Evolutionary conservation across 208 protist species (phyloP).

Genomic region (Angomonas desouzai): DNA sequence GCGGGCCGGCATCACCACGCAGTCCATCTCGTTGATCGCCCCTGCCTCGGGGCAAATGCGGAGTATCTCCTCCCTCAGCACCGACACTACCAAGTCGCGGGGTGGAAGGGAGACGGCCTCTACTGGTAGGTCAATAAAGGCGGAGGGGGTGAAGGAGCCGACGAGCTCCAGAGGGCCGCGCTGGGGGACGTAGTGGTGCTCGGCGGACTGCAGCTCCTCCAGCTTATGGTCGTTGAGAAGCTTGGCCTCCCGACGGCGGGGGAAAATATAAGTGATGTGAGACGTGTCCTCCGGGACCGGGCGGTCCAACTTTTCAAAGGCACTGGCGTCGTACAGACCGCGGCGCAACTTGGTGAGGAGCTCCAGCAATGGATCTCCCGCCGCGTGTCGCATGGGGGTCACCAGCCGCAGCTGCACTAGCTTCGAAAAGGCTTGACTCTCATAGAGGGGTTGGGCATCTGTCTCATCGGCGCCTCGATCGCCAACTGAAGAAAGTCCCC

Average conservation of each 20-base stretch:
- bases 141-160: slow-evolving; percentile 57
- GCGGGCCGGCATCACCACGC: slow-evolving; percentile 63
- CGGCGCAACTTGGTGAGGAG: slow-evolving; percentile 57
- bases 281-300: slow-evolving; percentile 38
- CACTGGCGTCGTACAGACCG: slow-evolving; percentile 42
- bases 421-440: slow-evolving; percentile 46
- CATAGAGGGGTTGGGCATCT: slow-evolving; percentile 46
- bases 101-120: slow-evolving; percentile 14
- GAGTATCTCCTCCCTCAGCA: slow-evolving; percentile 36
- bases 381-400: slow-evolving; percentile 76
- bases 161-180: slow-evolving; percentile 70
- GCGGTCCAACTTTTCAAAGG: slow-evolving; percentile 48
- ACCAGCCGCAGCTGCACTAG: slow-evolving; percentile 58
- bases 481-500: slow-evolving; percentile 93
- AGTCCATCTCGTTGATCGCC: slow-evolving; percentile 41
- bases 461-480: slow-evolving; percentile 13
- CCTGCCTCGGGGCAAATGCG: neutral
- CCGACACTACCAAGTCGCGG: slow-evolving; percentile 30
- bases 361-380: slow-evolving; percentile 46
- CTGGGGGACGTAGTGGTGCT: slow-evolving; percentile 70
- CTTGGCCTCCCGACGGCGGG: slow-evolving; percentile 65
- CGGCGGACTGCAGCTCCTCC: slow-evolving; percentile 43
- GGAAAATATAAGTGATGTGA: slow-evolving; percentile 82
- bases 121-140: slow-evolving; percentile 34
- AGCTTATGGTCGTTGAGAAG: slow-evolving; percentile 73